Evolutionary conservation across 345 rosid genomes (phyloP), one percentile per base, ranked within the genome.

Genomic region (Eutrema japonicum): DNA sequence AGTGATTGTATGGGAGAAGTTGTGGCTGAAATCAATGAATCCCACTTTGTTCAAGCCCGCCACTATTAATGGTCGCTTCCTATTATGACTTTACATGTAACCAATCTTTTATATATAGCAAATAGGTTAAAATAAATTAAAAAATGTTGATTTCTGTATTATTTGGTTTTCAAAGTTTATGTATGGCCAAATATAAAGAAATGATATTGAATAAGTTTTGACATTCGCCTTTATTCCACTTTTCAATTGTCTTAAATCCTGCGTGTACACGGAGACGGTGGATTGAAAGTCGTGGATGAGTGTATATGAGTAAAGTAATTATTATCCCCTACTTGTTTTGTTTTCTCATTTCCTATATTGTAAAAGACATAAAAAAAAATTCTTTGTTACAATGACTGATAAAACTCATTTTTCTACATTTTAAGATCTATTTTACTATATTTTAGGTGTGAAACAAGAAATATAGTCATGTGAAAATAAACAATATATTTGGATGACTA

Each of bases 1-100:
- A 68, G 87, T 83, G 0, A 51, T 64, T 3, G 84, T 86, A 18
- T 83, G 76, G 79, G 90, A 86, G 59, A 73, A 72, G 61, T 57
- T 83, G 0, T 80, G 84, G 86, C 33, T 8, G 60, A 66, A 76
- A 13, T 71, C 1, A 46, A 79, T 12, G 87, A 60, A 14, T 0
- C 83, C 83, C 47, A 76, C 78, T 12, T 81, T 87, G 10, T 88
- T 85, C 38, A 48, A 53, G 59, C 77, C 76, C 9, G 2, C 32
- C 8, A 6, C 2, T 13, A 18, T 2, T 52, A 8, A 13, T 11
- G 42, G 26, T 51, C 41, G 40, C 18, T 52, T 38, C 5, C 14
- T 30, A 6, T 54, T 3, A 32, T 54, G 10, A 32, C 26, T 54
- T 54, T 30, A 30, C 18, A 11, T 54, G 58, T 54, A 54, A 12